Evolutionary conservation across 768 basidiomycete species (phyloP).

Genomic region (Pleurotus tuber-regium): DNA sequence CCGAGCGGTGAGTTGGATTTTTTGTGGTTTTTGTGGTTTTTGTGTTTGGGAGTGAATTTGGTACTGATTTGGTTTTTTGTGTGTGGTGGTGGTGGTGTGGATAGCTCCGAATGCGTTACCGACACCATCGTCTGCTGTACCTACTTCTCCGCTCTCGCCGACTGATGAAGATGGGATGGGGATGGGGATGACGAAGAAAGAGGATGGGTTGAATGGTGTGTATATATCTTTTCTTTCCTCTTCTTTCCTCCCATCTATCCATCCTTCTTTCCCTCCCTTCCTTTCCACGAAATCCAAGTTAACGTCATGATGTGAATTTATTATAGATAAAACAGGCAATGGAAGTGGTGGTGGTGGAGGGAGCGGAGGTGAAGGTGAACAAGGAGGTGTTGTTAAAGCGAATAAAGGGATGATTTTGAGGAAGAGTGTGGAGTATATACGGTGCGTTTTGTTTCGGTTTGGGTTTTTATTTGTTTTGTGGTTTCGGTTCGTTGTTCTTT

Average conservation of each 20-base stretch:
- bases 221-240: neutral
- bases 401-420: constrained; percentile 94
- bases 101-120: neutral
- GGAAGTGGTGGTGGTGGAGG: neutral
- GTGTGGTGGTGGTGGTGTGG: no score
- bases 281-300: no score
- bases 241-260: neutral
- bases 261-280: neutral
- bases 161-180: neutral
- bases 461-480: neutral
- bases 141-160: constrained; percentile 6
- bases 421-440: constrained; percentile 76
- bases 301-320: no score
- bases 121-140: neutral
- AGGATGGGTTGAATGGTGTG: neutral
- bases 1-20: constrained; percentile 32
- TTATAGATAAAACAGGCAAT: neutral
- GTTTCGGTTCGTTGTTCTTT: no score
- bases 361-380: constrained; percentile 19
- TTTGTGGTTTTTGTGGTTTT: neutral
- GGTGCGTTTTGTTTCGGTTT: constrained; percentile 62
- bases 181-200: neutral
- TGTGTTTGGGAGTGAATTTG: neutral
- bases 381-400: constrained; percentile 60
- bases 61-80: neutral